Evolutionary conservation across 2,329 filamentous ascomycete species (phyloP), one percentile per base, ranked within the genome.

Genomic region (Colletotrichum sp.): DNA sequence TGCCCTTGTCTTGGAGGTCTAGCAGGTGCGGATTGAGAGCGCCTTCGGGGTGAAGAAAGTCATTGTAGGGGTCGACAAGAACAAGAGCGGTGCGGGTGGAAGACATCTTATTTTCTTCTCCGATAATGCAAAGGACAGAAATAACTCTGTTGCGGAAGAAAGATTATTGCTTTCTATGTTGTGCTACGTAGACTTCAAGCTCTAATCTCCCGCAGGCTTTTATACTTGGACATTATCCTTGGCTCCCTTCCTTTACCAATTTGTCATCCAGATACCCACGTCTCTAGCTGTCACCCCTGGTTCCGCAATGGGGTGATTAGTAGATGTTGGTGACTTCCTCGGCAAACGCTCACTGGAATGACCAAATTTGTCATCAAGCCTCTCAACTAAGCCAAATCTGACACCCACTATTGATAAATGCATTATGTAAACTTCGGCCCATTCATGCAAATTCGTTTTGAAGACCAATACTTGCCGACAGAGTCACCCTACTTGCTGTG

Each of bases 401-500:
- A n/a, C 39, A 44, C 39, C 39, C 39, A n/a, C 18, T 44, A 44
- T 44, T 3, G 39, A n/a, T n/a, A 10, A 44, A 44, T 0, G 39
- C 18, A 1, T 44, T 6, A 44, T n/a, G 18, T 44, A 44, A 10
- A 44, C 9, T 44, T 6, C 18, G 16, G 2, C 0, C 8, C 36
- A 39, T 39, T 18, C 7, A 18, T 39, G 8, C 15, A 39, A 2
- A 18, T 39, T 39, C 36, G 16, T 8, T 39, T 39, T 39, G 16
- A 39, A 9, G 0, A 36, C 15, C 0, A 0, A 16, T 0, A 16
- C 34, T 36, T 36, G 34, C 34, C 7, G 34, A 36, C 15, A 16
- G 0, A 8, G 0, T 36, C 7, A 16, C 34, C 0, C 0, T 36
- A 2, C 34, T 36, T 34, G 32, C 32, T 34, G 13, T 1, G 32